Evolutionary conservation across 176 grass and related monocot genomes (phyloP).

Genomic region (Coix lacrymajobi): DNA sequence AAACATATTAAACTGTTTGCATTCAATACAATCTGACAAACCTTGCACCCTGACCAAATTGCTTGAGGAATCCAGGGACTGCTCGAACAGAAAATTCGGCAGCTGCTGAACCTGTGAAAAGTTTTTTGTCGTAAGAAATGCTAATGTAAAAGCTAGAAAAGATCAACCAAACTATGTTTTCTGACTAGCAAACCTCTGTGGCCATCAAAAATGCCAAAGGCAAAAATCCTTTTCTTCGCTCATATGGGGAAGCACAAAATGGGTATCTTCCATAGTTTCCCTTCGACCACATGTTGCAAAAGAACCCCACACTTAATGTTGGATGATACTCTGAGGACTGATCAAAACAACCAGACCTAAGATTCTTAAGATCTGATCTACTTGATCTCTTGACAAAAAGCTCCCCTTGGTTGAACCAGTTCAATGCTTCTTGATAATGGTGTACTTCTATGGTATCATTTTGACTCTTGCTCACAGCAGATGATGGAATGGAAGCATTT

Average conservation of each 20-base stretch:
- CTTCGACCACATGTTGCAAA: constrained; percentile 85
- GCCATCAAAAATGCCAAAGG: constrained; percentile 96
- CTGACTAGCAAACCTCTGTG: constrained; percentile 69
- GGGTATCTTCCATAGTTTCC: constrained; percentile 95
- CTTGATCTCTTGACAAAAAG: constrained; percentile 41
- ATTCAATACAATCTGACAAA: constrained; percentile 55
- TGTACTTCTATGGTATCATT: constrained; percentile 30
- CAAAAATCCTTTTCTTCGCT: constrained; percentile 59
- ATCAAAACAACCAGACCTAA: constrained; percentile 43
- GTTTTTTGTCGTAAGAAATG: constrained; percentile 30
- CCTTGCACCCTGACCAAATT: constrained; percentile 48
- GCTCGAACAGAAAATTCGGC: constrained; percentile 92
- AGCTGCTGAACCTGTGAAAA: constrained; percentile 75
- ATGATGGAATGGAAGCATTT: constrained; percentile 25
- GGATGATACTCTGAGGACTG: constrained; percentile 47
- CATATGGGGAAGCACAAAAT: constrained; percentile 84
- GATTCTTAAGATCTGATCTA: constrained; percentile 20
- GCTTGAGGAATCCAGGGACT: constrained; percentile 73
- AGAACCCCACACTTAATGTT: constrained; percentile 88
- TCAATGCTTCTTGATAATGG: constrained; percentile 64
- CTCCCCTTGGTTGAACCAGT: constrained; percentile 79
- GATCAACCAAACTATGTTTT: not conserved
- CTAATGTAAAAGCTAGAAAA: constrained; percentile 17
- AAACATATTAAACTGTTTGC: constrained; percentile 16
- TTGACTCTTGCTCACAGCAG: constrained; percentile 31